Percentiles rank a stretch among this genome's conserved stretches.
These are phyloP conservation scores for Talaromyces sp. DNA, from an alignment of 2,329 filamentous ascomycete genomes.

Conservation along the genomic window DNA sequence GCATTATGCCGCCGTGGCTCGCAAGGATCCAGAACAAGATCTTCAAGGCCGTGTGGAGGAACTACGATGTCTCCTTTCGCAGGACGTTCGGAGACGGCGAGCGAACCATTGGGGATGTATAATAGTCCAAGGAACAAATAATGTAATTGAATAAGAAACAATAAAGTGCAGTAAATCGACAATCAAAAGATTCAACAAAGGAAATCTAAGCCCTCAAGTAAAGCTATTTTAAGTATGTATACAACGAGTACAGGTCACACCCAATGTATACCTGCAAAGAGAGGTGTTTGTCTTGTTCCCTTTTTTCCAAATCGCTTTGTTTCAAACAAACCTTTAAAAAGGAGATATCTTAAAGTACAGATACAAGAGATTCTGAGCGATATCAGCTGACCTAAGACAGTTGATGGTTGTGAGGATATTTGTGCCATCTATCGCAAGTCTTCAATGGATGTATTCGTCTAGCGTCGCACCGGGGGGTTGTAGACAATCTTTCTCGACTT, in stretches of 20 bases:
- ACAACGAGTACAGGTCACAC: constrained; percentile 25
- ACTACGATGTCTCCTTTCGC: constrained; percentile 61
- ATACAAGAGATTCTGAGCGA: constrained; percentile 35
- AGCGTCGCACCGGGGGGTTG: constrained; percentile 58
- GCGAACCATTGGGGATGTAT: constrained; percentile 43
- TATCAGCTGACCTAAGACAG: constrained; percentile 34
- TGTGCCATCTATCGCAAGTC: constrained; percentile 10
- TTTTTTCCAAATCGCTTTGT: constrained; percentile 10
- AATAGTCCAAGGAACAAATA: neutral
- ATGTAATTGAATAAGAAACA: neutral
- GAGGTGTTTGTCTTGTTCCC: constrained; percentile 27
- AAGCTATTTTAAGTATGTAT: constrained; percentile 13
- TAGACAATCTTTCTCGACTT: constrained; percentile 95
- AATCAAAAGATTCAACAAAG: constrained; percentile 9
- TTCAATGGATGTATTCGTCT: constrained; percentile 11
- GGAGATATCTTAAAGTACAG: constrained; percentile 38
- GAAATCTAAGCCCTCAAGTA: constrained; percentile 13
- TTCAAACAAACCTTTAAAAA: constrained; percentile 30
- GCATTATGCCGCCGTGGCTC: constrained; percentile 65
- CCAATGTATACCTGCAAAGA: constrained; percentile 20
- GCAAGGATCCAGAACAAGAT: constrained; percentile 46
- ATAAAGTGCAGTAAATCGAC: neutral
- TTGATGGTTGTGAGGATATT: constrained; percentile 20
- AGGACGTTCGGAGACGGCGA: constrained; percentile 81
- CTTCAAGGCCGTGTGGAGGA: constrained; percentile 56